Conservation (phyloP, 768 basidiomycete genomes). For the Hygrocybe coccinea region DNA sequence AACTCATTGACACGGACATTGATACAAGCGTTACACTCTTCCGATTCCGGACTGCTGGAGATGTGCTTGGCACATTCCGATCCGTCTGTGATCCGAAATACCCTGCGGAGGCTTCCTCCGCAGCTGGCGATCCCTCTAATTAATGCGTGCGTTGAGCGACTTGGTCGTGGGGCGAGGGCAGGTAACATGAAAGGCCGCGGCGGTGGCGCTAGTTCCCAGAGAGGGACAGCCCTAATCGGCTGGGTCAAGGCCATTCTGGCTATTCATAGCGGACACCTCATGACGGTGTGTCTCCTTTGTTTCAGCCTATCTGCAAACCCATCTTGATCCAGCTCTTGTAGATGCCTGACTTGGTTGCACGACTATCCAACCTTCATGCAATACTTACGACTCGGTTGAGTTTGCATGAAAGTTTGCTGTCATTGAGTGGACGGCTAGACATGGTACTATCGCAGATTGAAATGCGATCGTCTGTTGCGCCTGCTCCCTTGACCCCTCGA, state of each 20-base stretch:
- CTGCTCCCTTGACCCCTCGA: constrained; percentile 47
- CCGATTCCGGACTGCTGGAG: constrained; percentile 82
- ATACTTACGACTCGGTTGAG: constrained; percentile 74
- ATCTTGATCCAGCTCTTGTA: constrained; percentile 28
- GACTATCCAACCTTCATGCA: constrained; percentile 79
- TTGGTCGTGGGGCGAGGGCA: constrained; percentile 69
- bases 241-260: constrained; percentile 83
- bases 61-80: constrained; percentile 84
- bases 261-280: constrained; percentile 84
- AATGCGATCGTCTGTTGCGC: constrained; percentile 71
- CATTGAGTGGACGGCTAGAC: constrained; percentile 85
- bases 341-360: constrained; percentile 90
- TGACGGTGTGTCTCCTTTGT: constrained; percentile 69
- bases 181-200: constrained; percentile 74
- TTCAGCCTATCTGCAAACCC: constrained; percentile 1
- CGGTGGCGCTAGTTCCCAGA: constrained; percentile 73
- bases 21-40: constrained; percentile 93
- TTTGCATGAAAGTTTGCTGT: constrained; percentile 78
- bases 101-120: constrained; percentile 79
- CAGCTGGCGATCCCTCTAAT: constrained; percentile 83
- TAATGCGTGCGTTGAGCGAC: constrained; percentile 81
- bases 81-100: constrained; percentile 74
- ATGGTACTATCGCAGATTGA: constrained; percentile 93
- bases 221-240: constrained; percentile 59
- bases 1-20: constrained; percentile 89